Evolutionary conservation across 176 grass and related monocot species (phyloP), one percentile per base, ranked within the genome.

Genomic region (Bothriochloa decipiens): DNA sequence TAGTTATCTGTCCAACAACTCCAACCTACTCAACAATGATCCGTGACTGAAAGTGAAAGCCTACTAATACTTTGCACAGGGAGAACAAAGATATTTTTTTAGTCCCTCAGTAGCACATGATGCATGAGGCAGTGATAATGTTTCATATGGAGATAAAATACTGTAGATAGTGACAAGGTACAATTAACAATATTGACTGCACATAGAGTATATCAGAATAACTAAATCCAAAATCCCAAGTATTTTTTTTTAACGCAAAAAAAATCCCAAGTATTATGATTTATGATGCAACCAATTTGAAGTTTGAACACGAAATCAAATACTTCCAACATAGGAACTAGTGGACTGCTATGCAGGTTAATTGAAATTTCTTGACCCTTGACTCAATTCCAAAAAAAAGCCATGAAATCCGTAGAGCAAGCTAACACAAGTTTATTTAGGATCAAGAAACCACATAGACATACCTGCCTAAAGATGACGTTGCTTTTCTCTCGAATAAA

Each of bases 401-500:
- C 29, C 49, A 16, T 45, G 35, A 83, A 83, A 28, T 32, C n/a
- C 28, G 18, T 32, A 77, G 43, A 46, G 28, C 7, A 64, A 57
- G 55, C 7, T 58, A 86, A 64, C 18, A 47, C 3, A 72, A 72
- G 52, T 28, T 86, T 36, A 43, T 71, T 78, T 66, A 83, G n/a
- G 67, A 79, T 47, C 57, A 82, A 78, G 36, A 43, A 53, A 66
- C 68, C 28, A 49, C 60, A 26, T 11, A 35, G 64, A 69, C 40
- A 5, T 95, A 95, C 96, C 93, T 98, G 96, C 78, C 96, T 95
- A 86, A 89, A 89, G 42, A 98, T 92, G 67, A 94, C 49, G 86
- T 95, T 98, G 87, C 93, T 98, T 87, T 91, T 86, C 89, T 98
- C 96, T 49, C 89, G 83, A 89, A 98, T 98, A 83, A 75, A 92